Base-by-base conservation (phyloP, 2,329 filamentous ascomycete species). In the Neonectria faginata region DNA sequence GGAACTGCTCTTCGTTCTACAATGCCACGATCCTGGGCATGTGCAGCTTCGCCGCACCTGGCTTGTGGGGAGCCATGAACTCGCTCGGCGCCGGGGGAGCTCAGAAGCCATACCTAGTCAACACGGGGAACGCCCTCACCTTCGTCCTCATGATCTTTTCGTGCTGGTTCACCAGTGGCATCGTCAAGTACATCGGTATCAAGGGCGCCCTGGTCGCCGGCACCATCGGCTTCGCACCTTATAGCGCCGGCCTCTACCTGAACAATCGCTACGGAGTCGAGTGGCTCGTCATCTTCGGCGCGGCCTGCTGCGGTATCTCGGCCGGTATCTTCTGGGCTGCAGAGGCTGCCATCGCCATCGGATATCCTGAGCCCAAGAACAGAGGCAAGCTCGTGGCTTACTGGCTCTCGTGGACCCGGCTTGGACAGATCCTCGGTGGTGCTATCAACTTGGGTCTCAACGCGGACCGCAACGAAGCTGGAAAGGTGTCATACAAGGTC, bases 381-480 rank as follows among this genome's bases (percentile, higher is more conserved):
- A 83, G 86, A 67, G 88, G 87, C 0, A 81, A 82, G 1, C 84
- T 87, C 51, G 79, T 92, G 0, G 89, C 88, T 0, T 87, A 89
- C 68, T 92, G 90, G 90, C 80, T 91, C 16, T 79, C 77, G 0
- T 84, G 80, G 81, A 22, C 89, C 84, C 1, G 89, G 87, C 70
- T 88, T 90, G 67, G 71, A 1, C 68, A 72, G 33, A 70, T 73
- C 11, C 74, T 92, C 0, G 90, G 90, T 1, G 90, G 89, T 6
- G 88, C 88, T 0, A 88, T 92, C 69, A 91, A 90, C 52, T 76
- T 92, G 1, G 88, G 88, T 0, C 77, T 92, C 8, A 91, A 92
- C 68, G 81, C 81, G 0, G 72, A 87, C 53, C 79, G 83, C 0
- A 81, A 83, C 59, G 73, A 83, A 36, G 85, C 84, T 0, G 90